phyloP scores from a whole-genome alignment of 2,329 filamentous ascomycete species.

The Fusarium odoratissimum region DNA sequence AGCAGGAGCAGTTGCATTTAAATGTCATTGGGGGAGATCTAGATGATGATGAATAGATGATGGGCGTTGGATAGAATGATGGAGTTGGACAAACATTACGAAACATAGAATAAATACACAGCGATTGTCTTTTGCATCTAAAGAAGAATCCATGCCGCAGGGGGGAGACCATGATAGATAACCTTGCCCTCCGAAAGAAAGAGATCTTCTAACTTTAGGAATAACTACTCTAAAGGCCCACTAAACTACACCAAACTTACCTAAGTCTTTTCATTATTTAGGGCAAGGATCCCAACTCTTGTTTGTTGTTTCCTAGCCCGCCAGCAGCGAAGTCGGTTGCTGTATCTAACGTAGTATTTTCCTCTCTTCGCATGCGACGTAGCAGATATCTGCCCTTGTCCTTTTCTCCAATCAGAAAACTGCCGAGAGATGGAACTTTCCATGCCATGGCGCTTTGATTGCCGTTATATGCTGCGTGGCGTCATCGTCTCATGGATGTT shows the following conservation, averaged over 20 bases:
- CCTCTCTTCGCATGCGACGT: background rate
- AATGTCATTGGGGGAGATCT: conserved; percentile 47
- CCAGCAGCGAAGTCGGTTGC: no score
- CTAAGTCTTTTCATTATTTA: background rate
- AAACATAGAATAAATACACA: conserved; percentile 1
- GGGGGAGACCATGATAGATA: no score
- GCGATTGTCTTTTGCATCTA: background rate
- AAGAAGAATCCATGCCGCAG: fast-evolving
- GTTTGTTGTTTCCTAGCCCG: no score
- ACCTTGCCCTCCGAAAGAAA: no score
- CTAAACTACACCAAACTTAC: background rate
- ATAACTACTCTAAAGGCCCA: no score
- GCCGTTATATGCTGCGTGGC: fast-evolving
- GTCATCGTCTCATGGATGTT: background rate
- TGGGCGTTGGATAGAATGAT: background rate
- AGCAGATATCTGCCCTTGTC: background rate
- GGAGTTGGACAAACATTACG: background rate
- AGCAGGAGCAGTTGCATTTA: conserved; percentile 46
- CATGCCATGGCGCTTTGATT: background rate
- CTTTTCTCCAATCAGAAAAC: background rate
- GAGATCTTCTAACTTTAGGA: no score
- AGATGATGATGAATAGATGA: background rate
- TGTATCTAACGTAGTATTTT: background rate
- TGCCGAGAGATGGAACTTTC: background rate
- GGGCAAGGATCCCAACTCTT: background rate